These are phyloP conservation scores for Umbilicaria muhlenbergii DNA, from an alignment of 495 filamentous ascomycete genomes.

Conservation along the genomic window DNA sequence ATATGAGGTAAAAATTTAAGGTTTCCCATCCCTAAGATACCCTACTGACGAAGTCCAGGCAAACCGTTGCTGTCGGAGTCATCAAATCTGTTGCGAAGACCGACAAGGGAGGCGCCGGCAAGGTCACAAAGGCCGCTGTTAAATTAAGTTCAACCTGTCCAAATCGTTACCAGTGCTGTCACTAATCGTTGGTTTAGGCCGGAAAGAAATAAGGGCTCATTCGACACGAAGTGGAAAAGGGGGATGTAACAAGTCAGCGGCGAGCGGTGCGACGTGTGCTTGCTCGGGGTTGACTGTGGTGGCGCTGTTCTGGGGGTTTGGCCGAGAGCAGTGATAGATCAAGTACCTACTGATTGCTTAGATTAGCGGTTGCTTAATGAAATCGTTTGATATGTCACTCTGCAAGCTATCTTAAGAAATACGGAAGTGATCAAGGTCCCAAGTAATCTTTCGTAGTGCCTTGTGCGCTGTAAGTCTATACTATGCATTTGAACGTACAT, in stretches of 20 bases:
- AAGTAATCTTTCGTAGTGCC: too few species aligned
- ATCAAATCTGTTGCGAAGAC: conserved; percentile 70
- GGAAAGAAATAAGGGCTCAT: conserved; percentile 43
- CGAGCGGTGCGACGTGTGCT: neutral
- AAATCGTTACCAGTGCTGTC: neutral
- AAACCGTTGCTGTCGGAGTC: conserved; percentile 93
- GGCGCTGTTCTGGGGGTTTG: too few species aligned
- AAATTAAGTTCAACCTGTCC: neutral
- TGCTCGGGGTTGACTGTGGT: too few species aligned
- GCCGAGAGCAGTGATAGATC: too few species aligned
- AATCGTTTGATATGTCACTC: too few species aligned
- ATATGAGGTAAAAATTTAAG: conserved; percentile 18
- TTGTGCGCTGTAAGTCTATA: too few species aligned
- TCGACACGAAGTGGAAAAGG: conserved; percentile 7
- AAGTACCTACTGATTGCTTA: too few species aligned
- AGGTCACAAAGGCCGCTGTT: conserved; percentile 51
- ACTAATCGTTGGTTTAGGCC: conserved; percentile 1
- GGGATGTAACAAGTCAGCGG: conserved; percentile 6
- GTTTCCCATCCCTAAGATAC: neutral
- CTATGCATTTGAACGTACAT: too few species aligned
- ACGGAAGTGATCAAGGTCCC: too few species aligned
- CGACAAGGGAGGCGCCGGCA: conserved; percentile 44
- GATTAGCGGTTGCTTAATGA: too few species aligned
- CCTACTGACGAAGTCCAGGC: conserved; percentile 18
- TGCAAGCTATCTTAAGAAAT: too few species aligned